Base-by-base conservation (phyloP, 176 grass and related monocot species). In the Metroxylon sagu region DNA sequence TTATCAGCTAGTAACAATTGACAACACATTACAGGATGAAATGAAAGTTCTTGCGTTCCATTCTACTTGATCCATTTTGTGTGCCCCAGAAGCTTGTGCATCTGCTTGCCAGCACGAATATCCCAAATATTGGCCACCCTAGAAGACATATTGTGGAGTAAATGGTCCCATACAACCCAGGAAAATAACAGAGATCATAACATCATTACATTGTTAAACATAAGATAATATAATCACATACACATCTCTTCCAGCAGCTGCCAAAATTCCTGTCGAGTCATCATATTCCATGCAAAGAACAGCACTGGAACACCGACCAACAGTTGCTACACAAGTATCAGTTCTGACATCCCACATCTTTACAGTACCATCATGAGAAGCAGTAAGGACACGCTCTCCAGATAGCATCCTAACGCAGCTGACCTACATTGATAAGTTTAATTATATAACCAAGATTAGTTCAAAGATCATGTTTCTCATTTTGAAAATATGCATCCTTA, bases 291-390 rank as follows among this genome's bases (percentile, higher is more conserved):
- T 92, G 77, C 87, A 98, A 52, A 87, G 78, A 88, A 98, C 69
- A 61, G 79, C 77, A 81, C 76, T 92, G 80, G 86, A 77, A 82
- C 78, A 92, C 59, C 84, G 87, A 71, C 87, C 93, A 76, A 98
- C 93, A 5, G 93, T 98, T 65, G 78, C 93, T 55, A 98, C 93
- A 81, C 93, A 98, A 48, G 84, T 98, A 80, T 98, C 93, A 64
- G 93, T 98, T 74, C 93, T 78, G 16, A 98, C 93, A 75, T 98
- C 93, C 93, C 93, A 98, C 93, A 98, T 98, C 67, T 92, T 98
- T 17, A 98, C 87, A 19, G 78, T 89, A 59, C 93, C 93, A 76
- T 98, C 93, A 76, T 98, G 87, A 29, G 93, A 75, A 71, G 83
- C 69, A 57, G 84, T 98, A 74, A 98, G 87, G 65, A 98, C 93